phyloP scores from a whole-genome alignment of 1,284 basidiomycete genomes.

The Melampsora americana region DNA sequence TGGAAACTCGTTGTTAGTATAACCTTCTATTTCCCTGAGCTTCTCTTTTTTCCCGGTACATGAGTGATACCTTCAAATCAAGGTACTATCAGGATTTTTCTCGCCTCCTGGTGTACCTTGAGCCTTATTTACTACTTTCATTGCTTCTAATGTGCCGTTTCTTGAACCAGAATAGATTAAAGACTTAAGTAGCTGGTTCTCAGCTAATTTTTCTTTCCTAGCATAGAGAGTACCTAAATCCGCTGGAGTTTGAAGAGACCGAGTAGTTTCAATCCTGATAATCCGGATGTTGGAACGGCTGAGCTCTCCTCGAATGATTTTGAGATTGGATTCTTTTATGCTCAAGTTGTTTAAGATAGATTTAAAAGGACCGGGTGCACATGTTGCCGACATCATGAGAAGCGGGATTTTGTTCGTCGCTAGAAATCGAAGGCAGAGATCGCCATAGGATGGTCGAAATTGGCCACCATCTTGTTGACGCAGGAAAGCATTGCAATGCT shows the following conservation, averaged over 20 bases:
- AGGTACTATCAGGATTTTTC: not conserved
- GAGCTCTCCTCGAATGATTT: not conserved
- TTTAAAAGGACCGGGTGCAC: not conserved
- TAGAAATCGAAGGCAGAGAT: too few relatives aligned
- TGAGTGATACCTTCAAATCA: too few relatives aligned
- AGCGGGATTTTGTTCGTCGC: too few relatives aligned
- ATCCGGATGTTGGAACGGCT: not conserved
- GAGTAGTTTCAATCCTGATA: not conserved
- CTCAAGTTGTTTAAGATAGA: not conserved
- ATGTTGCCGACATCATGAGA: too few relatives aligned
- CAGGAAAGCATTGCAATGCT: too few relatives aligned
- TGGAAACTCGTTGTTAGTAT: not conserved
- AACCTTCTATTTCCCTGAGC: not conserved
- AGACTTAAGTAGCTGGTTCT: not conserved
- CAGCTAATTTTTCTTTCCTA: not conserved
- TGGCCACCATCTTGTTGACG: not conserved
- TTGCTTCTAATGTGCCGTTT: not conserved
- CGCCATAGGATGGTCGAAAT: not conserved
- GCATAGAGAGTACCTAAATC: not conserved
- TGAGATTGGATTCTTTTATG: not conserved
- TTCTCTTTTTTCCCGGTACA: not conserved
- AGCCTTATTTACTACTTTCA: constrained; percentile 3
- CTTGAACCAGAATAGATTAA: constrained; percentile 5
- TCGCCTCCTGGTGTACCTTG: not conserved
- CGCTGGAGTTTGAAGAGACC: not conserved